These are phyloP conservation scores for Euphrasia confusa DNA, from an alignment of 257 asterid genomes.

Conservation along the genomic window DNA sequence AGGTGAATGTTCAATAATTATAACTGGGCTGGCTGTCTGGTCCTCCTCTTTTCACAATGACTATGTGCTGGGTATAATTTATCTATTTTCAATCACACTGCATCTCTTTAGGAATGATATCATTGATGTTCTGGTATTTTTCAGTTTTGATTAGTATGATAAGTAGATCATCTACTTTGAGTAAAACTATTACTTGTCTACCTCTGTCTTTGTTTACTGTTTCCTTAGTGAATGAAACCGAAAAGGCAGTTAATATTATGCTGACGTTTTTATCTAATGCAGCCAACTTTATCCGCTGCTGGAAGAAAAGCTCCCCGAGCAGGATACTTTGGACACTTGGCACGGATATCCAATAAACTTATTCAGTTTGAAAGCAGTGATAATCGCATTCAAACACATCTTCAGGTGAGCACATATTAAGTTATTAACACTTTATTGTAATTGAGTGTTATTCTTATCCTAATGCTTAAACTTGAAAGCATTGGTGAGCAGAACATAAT, in stretches of 20 bases:
- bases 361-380: conserved; percentile 59
- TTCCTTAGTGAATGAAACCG: conserved; percentile 17
- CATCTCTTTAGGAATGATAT: background rate
- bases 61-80: background rate
- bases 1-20: conserved; percentile 34
- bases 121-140: conserved; percentile 1
- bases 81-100: background rate
- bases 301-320: conserved; percentile 69
- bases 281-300: conserved; percentile 72
- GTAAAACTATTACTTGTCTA: background rate
- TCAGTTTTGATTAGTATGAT: conserved; percentile 12
- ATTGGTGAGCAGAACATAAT: conserved; percentile 11
- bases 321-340: conserved; percentile 80
- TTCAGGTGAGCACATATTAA: conserved; percentile 56
- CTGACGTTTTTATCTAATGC: conserved; percentile 30
- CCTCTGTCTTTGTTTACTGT: background rate
- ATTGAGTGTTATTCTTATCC: background rate
- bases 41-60: background rate
- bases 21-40: background rate
- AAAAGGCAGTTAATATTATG: conserved; percentile 17
- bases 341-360: conserved; percentile 77
- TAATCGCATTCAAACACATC: conserved; percentile 43
- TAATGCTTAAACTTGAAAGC: background rate
- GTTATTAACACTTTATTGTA: background rate
- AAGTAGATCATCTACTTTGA: conserved; percentile 1